phyloP scores from a whole-genome alignment of 2,329 filamentous ascomycete species.

The Aspergillus luchuensis region DNA sequence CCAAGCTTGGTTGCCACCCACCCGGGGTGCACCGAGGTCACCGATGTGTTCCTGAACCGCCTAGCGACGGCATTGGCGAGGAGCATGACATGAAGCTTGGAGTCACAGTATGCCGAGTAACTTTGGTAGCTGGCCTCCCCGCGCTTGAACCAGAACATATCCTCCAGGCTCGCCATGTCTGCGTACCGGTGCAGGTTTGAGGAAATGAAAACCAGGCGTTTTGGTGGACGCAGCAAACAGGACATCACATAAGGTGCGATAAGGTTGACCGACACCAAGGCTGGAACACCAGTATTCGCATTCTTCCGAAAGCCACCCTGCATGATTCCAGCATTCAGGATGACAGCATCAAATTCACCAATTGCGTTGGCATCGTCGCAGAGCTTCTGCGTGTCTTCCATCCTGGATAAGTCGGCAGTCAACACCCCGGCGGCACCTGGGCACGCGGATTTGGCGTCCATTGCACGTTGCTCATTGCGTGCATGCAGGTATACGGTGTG shows the following conservation, averaged over 20 bases:
- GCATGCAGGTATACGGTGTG: constrained; percentile 60
- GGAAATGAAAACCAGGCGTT: constrained; percentile 55
- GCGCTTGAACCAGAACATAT: constrained; percentile 43
- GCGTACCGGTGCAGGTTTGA: constrained; percentile 54
- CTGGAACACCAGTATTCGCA: constrained; percentile 39
- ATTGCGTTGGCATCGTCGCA: constrained; percentile 53
- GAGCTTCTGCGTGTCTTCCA: constrained; percentile 52
- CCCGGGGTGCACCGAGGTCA: constrained; percentile 53
- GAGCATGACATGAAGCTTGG: constrained; percentile 59
- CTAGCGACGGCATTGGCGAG: constrained; percentile 57
- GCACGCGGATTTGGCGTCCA: constrained; percentile 50
- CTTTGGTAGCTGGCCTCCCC: constrained; percentile 37
- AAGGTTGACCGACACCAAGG: constrained; percentile 56
- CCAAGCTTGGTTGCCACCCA: constrained; percentile 59
- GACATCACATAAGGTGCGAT: constrained; percentile 59
- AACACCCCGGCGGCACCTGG: constrained; percentile 55
- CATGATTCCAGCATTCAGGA: constrained; percentile 60
- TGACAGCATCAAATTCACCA: constrained; percentile 56
- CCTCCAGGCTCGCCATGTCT: constrained; percentile 39
- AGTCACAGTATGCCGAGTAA: constrained; percentile 53
- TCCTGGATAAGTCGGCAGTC: constrained; percentile 54
- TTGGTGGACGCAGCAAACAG: constrained; percentile 52
- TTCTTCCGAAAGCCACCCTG: constrained; percentile 43
- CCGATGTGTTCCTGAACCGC: constrained; percentile 47
- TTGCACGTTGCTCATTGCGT: constrained; percentile 55